Conservation (phyloP, 2,329 filamentous ascomycete genomes). For the Cadophora sp. region DNA sequence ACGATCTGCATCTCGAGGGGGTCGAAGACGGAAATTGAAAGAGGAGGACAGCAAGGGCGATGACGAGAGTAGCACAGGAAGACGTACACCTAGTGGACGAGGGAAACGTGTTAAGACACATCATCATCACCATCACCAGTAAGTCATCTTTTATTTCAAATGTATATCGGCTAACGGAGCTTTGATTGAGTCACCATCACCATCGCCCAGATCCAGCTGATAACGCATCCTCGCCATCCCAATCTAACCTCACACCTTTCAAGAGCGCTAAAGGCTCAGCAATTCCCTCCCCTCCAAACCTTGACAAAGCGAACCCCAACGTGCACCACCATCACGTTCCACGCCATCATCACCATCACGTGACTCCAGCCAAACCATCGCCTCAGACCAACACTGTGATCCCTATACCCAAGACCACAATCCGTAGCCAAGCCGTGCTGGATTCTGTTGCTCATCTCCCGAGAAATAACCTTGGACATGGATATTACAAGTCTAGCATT, state of each 20-base stretch:
- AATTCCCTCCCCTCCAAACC: conserved; percentile 53
- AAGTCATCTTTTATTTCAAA: conserved; percentile 47
- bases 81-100: conserved; percentile 62
- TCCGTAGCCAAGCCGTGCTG: conserved; percentile 74
- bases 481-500: conserved; percentile 77
- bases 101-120: conserved; percentile 74
- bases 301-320: conserved; percentile 32
- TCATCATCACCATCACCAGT: conserved; percentile 67
- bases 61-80: conserved; percentile 71
- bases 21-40: conserved; percentile 73
- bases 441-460: conserved; percentile 74
- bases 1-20: conserved; percentile 53
- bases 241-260: conserved; percentile 52
- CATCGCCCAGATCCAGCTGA: conserved; percentile 59
- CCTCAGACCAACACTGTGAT: conserved; percentile 51
- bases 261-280: conserved; percentile 58
- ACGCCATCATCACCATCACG: conserved; percentile 54
- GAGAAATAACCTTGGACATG: conserved; percentile 82
- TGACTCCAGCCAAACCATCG: conserved; percentile 37
- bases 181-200: conserved; percentile 60
- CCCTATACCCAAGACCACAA: conserved; percentile 67
- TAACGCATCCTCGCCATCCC: conserved; percentile 52
- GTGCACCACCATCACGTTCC: conserved; percentile 44
- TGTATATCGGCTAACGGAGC: conserved; percentile 32
- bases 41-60: conserved; percentile 75